Evolutionary conservation across 345 rosid genomes (phyloP), one percentile per base, ranked within the genome.

Genomic region (Eucalyptus cloeziana): DNA sequence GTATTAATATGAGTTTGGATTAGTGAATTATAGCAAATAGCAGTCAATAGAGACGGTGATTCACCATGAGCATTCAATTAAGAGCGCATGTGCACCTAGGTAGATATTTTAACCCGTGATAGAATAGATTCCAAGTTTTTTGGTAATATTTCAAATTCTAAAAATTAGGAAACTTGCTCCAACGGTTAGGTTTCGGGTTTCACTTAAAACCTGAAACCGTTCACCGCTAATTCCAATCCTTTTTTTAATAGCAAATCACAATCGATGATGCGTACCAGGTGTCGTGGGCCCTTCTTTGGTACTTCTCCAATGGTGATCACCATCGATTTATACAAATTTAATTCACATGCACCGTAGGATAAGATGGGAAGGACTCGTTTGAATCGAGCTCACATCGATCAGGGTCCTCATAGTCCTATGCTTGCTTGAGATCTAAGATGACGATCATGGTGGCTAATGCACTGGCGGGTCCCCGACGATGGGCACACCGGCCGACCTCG

Each of bases 181-280:
- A 52, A 52, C 25, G 0, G 10, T 52, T 52, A 52, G 2, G 10
- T 52, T 52, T 52, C 1, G 0, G 2, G 10, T 21, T 52, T 52
- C 25, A 52, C 58, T 8, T 3, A 52, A 52, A 7, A 52, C 10
- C 2, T 8, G 2, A 8, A 52, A 52, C 10, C 21, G 0, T 52
- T 52, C 58, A 21, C 1, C 0, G 2, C 10, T 52, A 21, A 52
- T 52, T 52, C 25, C 58, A 52, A 52, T 5, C 58, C 10, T 7
- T 21, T 52, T 52, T 52, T 52, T 3, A 52, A 12, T 62, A 1
- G 69, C 69, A 27, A 62, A 27, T 62, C 69, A 62, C 69, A 62
- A 62, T 62, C 1, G 69, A 33, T 17, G 24, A 19, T 11, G 25
- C 44, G 13, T 33, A 8, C 40, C 4, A 2, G 81, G 81, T 19